Conservation (phyloP, 345 rosid genomes). For the Eucalyptus lansdowneana region DNA sequence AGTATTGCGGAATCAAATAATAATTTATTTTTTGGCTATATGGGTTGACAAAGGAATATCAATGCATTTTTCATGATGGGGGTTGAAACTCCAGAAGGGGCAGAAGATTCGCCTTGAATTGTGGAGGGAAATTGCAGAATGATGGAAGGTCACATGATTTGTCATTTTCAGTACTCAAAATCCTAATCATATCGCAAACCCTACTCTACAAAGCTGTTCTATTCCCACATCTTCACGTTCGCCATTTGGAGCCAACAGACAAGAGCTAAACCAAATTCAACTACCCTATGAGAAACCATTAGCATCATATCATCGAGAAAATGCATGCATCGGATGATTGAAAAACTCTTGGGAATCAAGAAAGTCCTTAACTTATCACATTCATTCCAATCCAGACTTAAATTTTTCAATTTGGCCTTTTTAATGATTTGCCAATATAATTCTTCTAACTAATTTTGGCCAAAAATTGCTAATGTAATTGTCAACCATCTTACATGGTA, state of each 20-base stretch:
- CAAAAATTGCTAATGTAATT: too few relatives aligned
- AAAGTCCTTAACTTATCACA: neutral
- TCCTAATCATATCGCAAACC: neutral
- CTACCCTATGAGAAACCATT: neutral
- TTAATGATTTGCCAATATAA: too few relatives aligned
- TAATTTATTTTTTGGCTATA: neutral
- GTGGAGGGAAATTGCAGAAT: neutral
- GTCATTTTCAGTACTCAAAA: neutral
- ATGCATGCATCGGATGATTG: neutral
- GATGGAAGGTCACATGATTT: neutral
- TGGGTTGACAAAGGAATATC: neutral
- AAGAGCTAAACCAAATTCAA: neutral
- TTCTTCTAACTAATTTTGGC: too few relatives aligned
- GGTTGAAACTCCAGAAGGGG: neutral
- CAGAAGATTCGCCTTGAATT: neutral
- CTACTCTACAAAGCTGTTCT: neutral
- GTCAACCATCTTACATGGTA: rapidly evolving
- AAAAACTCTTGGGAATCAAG: neutral
- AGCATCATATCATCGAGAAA: neutral
- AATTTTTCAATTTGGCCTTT: neutral
- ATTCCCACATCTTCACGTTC: neutral
- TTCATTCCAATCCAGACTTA: neutral
- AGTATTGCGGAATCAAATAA: neutral
- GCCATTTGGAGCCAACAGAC: neutral
- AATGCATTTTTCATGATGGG: neutral